A percentile compares a stretch with the other conserved stretches of the same genome.
Conservation (phyloP, 345 rosid genomes). For the Hibiscus trionum region DNA sequence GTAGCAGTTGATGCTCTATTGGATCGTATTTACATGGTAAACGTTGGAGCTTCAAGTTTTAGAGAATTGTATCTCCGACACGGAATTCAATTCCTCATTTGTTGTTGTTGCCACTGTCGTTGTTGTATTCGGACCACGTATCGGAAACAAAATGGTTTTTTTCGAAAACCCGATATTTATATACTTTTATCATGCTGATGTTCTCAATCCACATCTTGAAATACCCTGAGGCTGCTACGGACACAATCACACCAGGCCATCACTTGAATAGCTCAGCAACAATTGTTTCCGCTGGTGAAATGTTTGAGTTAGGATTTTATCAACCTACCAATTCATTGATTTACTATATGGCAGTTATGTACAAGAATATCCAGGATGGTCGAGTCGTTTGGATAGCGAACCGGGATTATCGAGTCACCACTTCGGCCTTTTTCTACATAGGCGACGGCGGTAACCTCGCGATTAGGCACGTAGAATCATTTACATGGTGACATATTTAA, state of each 20-base stretch:
- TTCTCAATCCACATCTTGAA: slow-evolving; percentile 1
- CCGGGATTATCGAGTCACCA: slow-evolving; percentile 25
- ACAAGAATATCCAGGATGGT: slow-evolving; percentile 12
- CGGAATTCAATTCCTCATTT: neutral
- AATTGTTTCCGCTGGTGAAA: slow-evolving; percentile 9
- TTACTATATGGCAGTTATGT: slow-evolving; percentile 37
- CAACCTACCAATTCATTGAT: slow-evolving; percentile 15
- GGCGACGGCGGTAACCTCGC: slow-evolving; percentile 18
- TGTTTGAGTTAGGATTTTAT: slow-evolving; percentile 32
- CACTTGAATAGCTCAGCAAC: neutral
- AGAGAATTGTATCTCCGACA: neutral
- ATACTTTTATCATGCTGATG: neutral
- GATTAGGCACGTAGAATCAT: slow-evolving; percentile 15
- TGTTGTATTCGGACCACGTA: neutral
- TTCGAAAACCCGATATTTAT: neutral
- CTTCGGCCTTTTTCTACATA: slow-evolving; percentile 20
- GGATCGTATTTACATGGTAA: no score
- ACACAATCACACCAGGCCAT: neutral
- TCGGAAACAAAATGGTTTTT: neutral
- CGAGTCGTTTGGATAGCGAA: slow-evolving; percentile 41
- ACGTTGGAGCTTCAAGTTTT: neutral
- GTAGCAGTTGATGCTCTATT: no score
- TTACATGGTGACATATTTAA: neutral
- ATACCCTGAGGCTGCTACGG: neutral
- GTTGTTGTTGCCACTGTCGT: no score